Evolutionary conservation across 495 filamentous ascomycete species (phyloP).

Genomic region (Parathielavia appendiculata): DNA sequence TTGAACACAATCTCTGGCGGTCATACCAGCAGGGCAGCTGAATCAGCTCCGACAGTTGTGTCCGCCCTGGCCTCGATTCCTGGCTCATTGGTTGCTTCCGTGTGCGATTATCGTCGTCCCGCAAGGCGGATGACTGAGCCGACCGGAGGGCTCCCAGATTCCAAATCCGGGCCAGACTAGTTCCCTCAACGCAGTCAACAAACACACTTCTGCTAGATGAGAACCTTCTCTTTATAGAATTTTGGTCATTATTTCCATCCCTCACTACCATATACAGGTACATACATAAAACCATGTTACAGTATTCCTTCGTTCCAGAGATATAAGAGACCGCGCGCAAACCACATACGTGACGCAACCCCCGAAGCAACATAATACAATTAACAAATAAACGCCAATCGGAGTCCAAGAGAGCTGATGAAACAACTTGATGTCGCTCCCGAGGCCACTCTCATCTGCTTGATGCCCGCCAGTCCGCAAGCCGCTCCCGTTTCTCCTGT

Average conservation of each 20-base stretch:
- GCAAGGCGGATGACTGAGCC: conserved; percentile 1
- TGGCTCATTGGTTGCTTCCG: conserved; percentile 21
- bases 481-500: neutral
- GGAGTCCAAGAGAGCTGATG: conserved; percentile 27
- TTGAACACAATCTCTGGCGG: conserved; percentile 31
- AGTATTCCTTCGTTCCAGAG: neutral
- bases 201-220: neutral
- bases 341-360: conserved; percentile 6
- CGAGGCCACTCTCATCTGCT: conserved; percentile 17
- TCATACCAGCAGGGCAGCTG: conserved; percentile 21
- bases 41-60: conserved; percentile 25
- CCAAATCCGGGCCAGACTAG: too few species aligned
- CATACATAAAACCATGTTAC: conserved; percentile 3
- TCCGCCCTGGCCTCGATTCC: conserved; percentile 18
- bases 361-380: conserved; percentile 10
- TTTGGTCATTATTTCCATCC: neutral
- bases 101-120: conserved; percentile 27
- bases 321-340: neutral
- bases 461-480: conserved; percentile 2
- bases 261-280: neutral
- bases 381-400: conserved; percentile 18
- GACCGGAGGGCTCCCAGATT: neutral
- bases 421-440: conserved; percentile 27
- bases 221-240: neutral
- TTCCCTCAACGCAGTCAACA: neutral